Evolutionary conservation across 352 stramenopile species (phyloP).

Genomic region (Phytophthora pinifolia): DNA sequence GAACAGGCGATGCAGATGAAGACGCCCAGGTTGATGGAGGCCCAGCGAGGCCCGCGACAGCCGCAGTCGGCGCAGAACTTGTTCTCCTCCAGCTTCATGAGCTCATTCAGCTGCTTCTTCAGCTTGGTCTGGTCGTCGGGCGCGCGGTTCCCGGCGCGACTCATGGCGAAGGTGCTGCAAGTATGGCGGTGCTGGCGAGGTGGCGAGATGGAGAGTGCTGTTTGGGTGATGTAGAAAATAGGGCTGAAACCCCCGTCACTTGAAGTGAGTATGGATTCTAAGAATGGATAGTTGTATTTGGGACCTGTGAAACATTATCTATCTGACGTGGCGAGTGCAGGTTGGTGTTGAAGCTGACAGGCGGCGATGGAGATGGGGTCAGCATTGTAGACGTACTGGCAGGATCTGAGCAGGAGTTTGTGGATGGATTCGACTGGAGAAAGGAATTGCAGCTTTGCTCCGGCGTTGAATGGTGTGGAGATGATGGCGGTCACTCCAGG

Average conservation of each 20-base stretch:
- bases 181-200: background rate
- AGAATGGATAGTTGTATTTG: slow-evolving; percentile 2
- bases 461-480: slow-evolving; percentile 8
- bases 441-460: slow-evolving; percentile 10
- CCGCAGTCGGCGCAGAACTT: slow-evolving; percentile 91
- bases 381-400: background rate
- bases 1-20: slow-evolving; percentile 96
- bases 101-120: slow-evolving; percentile 86
- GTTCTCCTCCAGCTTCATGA: slow-evolving; percentile 91
- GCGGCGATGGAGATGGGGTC: background rate
- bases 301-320: background rate
- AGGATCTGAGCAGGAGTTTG: slow-evolving; percentile 1
- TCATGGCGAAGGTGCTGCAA: slow-evolving; percentile 40
- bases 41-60: slow-evolving; percentile 89
- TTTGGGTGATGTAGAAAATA: slow-evolving; percentile 8
- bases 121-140: slow-evolving; percentile 86
- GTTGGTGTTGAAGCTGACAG: background rate
- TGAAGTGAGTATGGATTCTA: slow-evolving; percentile 22
- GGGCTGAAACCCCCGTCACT: slow-evolving; percentile 24
- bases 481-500: slow-evolving; percentile 10
- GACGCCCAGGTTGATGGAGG: slow-evolving; percentile 92
- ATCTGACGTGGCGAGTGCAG: slow-evolving; percentile 10
- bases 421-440: background rate
- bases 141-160: slow-evolving; percentile 37
- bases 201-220: slow-evolving; percentile 17